phyloP scores from a whole-genome alignment of 495 filamentous ascomycete species.

The Pseudomonodictys pantanalensis region DNA sequence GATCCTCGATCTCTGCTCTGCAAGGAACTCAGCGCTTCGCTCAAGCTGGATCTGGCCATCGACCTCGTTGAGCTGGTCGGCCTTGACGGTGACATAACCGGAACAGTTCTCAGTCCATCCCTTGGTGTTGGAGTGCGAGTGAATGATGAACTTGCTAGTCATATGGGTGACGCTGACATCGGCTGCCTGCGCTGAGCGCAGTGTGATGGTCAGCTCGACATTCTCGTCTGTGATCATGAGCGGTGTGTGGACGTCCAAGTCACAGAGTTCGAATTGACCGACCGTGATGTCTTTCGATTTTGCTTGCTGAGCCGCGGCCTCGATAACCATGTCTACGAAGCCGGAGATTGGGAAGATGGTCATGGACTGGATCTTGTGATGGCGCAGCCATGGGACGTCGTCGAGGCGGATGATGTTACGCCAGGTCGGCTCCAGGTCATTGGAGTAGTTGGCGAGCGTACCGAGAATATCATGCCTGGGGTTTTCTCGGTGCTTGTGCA shows the following conservation, averaged over 20 bases:
- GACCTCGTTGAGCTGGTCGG: constrained; percentile 4
- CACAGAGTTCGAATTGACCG: constrained; percentile 13
- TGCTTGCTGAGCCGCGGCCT: constrained; percentile 10
- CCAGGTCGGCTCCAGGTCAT: constrained; percentile 24
- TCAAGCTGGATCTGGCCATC: neutral
- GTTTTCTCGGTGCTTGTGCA: constrained; percentile 1
- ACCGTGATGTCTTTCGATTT: constrained; percentile 11
- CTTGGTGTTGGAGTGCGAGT: constrained; percentile 4
- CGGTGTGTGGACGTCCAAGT: constrained; percentile 1
- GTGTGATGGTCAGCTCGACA: constrained; percentile 19
- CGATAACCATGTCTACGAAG: constrained; percentile 21
- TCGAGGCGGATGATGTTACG: constrained; percentile 20
- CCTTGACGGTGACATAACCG: constrained; percentile 1
- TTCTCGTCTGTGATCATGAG: constrained; percentile 14
- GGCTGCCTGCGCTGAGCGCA: constrained; percentile 1
- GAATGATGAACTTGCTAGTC: constrained; percentile 5
- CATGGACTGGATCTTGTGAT: constrained; percentile 16
- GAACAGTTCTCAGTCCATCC: constrained; percentile 25
- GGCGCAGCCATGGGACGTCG: constrained; percentile 23
- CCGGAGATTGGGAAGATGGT: constrained; percentile 26
- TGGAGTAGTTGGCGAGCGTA: constrained; percentile 8
- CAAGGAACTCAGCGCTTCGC: neutral
- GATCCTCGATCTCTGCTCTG: neutral
- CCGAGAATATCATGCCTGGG: constrained; percentile 19
- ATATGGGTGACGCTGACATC: neutral